Conservation (phyloP, 805 yeast genomes). For the Starmerella davenportii region DNA sequence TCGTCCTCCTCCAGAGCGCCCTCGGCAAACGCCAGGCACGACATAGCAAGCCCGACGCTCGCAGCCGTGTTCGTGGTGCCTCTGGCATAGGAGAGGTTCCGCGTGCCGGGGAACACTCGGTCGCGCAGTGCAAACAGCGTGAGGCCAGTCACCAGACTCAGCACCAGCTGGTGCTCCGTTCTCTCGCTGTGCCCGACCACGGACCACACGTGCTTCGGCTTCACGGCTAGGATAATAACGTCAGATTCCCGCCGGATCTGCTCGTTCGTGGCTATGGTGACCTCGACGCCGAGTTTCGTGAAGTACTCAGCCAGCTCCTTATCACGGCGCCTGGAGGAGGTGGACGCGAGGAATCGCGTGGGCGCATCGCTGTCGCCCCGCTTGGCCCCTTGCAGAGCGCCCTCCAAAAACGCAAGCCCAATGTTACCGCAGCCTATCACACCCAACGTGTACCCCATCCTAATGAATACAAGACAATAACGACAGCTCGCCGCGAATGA, state of each 20-base stretch:
- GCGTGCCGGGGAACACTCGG: neutral
- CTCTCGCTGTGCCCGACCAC: neutral
- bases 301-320: constrained; percentile 32
- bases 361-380: constrained; percentile 35
- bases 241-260: constrained; percentile 47
- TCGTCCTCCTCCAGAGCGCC: constrained; percentile 19
- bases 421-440: constrained; percentile 88
- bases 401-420: constrained; percentile 50
- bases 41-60: constrained; percentile 80
- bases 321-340: constrained; percentile 37
- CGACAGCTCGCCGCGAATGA: too few species aligned
- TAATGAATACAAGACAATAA: too few species aligned
- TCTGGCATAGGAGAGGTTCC: constrained; percentile 22
- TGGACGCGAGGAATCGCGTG: constrained; percentile 58
- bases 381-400: constrained; percentile 57
- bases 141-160: constrained; percentile 42
- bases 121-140: neutral
- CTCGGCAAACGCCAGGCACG: constrained; percentile 47
- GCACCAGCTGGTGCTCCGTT: neutral
- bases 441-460: constrained; percentile 35
- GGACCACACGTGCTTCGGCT: constrained; percentile 38
- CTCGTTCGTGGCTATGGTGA: constrained; percentile 34
- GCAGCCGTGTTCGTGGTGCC: constrained; percentile 99
- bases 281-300: constrained; percentile 25
- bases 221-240: constrained; percentile 65